A percentile compares a stretch with the other conserved stretches of the same genome.
Conservation (phyloP, 148 eudicot genomes). For the Chenopodium formosanum region DNA sequence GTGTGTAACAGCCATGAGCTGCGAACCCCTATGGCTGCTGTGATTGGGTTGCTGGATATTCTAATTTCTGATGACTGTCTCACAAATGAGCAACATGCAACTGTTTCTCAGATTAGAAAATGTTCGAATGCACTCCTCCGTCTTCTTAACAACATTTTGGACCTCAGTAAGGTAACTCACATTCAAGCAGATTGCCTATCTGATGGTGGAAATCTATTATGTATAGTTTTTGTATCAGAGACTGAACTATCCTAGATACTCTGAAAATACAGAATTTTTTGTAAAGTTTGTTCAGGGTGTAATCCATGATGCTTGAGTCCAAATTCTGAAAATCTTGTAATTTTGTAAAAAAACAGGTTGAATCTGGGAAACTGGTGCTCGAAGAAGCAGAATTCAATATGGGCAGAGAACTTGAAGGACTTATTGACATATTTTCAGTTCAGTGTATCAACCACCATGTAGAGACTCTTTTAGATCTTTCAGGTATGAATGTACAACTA, state of each 20-base stretch:
- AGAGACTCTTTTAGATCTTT: conserved; percentile 82
- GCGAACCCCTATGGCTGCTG: conserved; percentile 99
- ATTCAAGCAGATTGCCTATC: neutral
- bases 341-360: conserved; percentile 52
- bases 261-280: neutral
- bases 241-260: neutral
- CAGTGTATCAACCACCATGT: conserved; percentile 91
- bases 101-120: conserved; percentile 82
- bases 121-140: conserved; percentile 88
- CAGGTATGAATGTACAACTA: conserved; percentile 43
- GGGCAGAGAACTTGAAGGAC: conserved; percentile 95
- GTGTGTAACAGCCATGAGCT: conserved; percentile 75
- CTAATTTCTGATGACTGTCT: conserved; percentile 81
- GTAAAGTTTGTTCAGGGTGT: neutral
- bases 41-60: conserved; percentile 93
- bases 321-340: neutral
- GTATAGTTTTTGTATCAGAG: neutral
- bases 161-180: conserved; percentile 78
- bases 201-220: neutral
- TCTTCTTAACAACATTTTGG: conserved; percentile 94
- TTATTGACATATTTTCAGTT: conserved; percentile 93
- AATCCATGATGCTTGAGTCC: neutral
- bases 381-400: conserved; percentile 88
- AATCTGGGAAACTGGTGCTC: conserved; percentile 87
- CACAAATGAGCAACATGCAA: conserved; percentile 78